Percentiles rank a stretch among this genome's conserved stretches.
These are phyloP conservation scores for Cytospora leucostoma DNA, from an alignment of 2,329 filamentous ascomycete genomes.

Conservation along the genomic window DNA sequence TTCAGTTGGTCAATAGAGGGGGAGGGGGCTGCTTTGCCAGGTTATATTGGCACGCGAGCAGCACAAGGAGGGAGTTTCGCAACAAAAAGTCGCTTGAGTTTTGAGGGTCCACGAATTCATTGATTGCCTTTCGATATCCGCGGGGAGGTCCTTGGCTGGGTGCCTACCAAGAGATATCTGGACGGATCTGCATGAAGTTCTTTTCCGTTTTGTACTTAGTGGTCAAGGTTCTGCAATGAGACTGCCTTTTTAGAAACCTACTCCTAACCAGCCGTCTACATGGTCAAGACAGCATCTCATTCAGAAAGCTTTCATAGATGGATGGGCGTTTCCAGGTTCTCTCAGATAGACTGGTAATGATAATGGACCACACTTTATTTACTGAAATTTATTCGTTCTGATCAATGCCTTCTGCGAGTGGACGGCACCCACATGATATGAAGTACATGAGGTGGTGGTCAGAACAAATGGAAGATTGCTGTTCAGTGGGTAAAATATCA, in stretches of 20 bases:
- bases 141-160: constrained; percentile 18
- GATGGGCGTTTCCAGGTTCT: constrained; percentile 18
- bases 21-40: constrained; percentile 27
- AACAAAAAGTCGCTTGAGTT: constrained; percentile 28
- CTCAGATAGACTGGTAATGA: constrained; percentile 23
- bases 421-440: neutral
- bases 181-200: constrained; percentile 26
- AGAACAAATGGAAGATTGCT: neutral
- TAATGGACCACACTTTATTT: constrained; percentile 19
- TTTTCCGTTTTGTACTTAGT: constrained; percentile 26
- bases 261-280: constrained; percentile 6
- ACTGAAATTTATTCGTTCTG: neutral
- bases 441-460: too few relatives aligned
- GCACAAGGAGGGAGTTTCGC: constrained; percentile 21
- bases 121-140: constrained; percentile 28
- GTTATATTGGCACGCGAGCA: constrained; percentile 21
- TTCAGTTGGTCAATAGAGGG: constrained; percentile 29
- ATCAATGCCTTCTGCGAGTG: neutral
- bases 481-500: neutral
- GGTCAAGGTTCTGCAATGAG: constrained; percentile 25
- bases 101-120: constrained; percentile 27
- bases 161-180: constrained; percentile 18
- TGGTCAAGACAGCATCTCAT: constrained; percentile 9
- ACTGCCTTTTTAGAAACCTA: constrained; percentile 22
- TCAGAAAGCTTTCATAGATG: constrained; percentile 17